Percentiles rank a stretch among this genome's conserved stretches.
Evolutionary conservation across 225 moss, liverwort and hornwort species (phyloP).

Genomic region (Asterella californica): DNA sequence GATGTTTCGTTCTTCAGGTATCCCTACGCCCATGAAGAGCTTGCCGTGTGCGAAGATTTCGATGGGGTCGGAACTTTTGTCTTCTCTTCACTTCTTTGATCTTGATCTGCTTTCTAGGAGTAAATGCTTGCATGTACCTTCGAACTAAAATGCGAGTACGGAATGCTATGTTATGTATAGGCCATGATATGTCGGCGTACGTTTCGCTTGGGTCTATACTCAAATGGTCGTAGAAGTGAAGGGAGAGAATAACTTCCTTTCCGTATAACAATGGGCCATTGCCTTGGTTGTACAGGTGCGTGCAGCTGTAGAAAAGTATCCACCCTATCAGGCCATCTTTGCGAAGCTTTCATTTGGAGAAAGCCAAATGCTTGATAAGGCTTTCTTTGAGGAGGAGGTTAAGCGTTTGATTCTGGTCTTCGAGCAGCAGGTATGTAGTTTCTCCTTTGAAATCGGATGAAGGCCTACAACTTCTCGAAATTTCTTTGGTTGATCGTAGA

Average conservation of each 20-base stretch:
- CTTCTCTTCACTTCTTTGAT: background rate
- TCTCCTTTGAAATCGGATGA: too few species aligned
- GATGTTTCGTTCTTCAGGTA: slow-evolving; percentile 42
- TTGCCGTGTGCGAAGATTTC: slow-evolving; percentile 93
- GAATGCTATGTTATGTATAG: too few species aligned
- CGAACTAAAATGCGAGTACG: too few species aligned
- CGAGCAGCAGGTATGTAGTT: slow-evolving; percentile 81
- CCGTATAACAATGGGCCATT: background rate
- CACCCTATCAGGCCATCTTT: slow-evolving; percentile 94
- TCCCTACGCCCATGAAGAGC: slow-evolving; percentile 88
- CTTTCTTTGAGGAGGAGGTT: slow-evolving; percentile 95
- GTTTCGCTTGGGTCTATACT: too few species aligned
- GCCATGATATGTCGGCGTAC: too few species aligned
- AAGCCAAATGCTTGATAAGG: slow-evolving; percentile 99
- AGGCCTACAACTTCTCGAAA: too few species aligned
- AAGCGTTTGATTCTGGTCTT: slow-evolving; percentile 75
- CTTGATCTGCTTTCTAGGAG: background rate
- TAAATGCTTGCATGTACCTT: background rate
- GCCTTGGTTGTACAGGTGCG: slow-evolving; percentile 59
- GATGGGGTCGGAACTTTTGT: slow-evolving; percentile 52
- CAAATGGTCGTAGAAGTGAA: too few species aligned
- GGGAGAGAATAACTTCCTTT: background rate
- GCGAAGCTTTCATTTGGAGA: slow-evolving; percentile 92
- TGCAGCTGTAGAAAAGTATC: slow-evolving; percentile 91
- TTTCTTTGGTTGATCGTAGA: too few species aligned